A percentile compares a stretch with the other conserved stretches of the same genome.
Evolutionary conservation across 2,329 filamentous ascomycete species (phyloP).

Genomic region (Alternaria panax): DNA sequence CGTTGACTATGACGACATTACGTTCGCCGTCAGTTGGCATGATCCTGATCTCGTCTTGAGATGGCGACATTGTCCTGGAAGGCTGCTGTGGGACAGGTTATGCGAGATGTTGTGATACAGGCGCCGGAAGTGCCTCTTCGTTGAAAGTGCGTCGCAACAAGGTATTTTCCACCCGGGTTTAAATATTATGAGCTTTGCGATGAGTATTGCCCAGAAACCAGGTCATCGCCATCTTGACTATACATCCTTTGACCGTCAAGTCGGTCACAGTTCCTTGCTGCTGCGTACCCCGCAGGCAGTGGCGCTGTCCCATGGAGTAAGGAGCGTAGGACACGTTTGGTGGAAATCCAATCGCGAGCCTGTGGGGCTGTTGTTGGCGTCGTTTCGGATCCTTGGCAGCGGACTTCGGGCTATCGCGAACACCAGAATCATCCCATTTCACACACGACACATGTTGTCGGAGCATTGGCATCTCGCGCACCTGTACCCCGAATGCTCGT

Average conservation of each 20-base stretch:
- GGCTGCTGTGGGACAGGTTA: neutral
- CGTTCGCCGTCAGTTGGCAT: neutral
- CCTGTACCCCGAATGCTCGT: neutral
- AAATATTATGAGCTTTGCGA: neutral
- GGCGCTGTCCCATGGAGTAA: constrained; percentile 11
- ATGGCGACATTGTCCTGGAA: neutral
- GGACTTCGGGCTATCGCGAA: constrained; percentile 13
- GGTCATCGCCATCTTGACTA: neutral
- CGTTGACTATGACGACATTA: constrained; percentile 20
- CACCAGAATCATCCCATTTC: neutral
- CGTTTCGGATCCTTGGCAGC: constrained; percentile 25
- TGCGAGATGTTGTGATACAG: neutral
- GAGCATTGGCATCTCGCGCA: neutral
- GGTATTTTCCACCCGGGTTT: neutral
- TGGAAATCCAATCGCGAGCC: constrained; percentile 12
- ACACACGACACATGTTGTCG: neutral
- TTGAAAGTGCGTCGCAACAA: neutral
- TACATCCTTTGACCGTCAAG: neutral
- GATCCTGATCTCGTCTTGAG: neutral
- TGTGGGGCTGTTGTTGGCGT: neutral
- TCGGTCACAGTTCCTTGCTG: constrained; percentile 2
- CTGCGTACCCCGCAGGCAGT: constrained; percentile 8
- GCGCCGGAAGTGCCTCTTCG: neutral
- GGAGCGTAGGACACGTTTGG: neutral
- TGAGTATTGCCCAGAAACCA: neutral